phyloP scores from a whole-genome alignment of 75 land plant species.

The Picea sitchensis region DNA sequence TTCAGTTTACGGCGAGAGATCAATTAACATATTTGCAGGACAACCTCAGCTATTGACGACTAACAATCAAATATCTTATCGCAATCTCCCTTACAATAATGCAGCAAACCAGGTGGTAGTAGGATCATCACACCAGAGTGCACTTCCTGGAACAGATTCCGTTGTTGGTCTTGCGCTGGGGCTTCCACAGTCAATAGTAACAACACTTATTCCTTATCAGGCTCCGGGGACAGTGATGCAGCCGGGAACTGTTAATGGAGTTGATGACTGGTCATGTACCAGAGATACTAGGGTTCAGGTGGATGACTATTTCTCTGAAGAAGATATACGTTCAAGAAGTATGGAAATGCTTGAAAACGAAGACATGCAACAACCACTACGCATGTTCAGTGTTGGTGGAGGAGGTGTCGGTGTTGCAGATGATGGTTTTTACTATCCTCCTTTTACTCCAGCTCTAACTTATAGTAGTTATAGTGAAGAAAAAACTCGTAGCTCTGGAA shows the following conservation, averaged over 20 bases:
- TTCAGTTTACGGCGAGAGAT: no score
- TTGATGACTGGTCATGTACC: constrained; percentile 43
- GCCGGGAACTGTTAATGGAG: constrained; percentile 20
- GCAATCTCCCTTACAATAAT: no score
- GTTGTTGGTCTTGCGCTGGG: constrained; percentile 46
- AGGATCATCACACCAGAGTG: no score
- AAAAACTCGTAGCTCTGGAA: constrained; percentile 47
- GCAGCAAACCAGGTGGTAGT: no score
- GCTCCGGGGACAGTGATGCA: constrained; percentile 13
- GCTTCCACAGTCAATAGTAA: constrained; percentile 36
- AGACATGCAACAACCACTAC: constrained; percentile 85
- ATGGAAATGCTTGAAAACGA: constrained; percentile 83
- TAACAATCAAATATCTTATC: no score
- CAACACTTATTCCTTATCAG: constrained; percentile 23
- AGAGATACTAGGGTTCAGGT: constrained; percentile 33
- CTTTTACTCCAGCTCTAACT: constrained; percentile 45
- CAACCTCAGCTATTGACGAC: no score
- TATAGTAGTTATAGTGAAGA: constrained; percentile 26
- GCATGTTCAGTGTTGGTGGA: constrained; percentile 54
- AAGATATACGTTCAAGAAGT: constrained; percentile 75
- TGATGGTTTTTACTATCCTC: constrained; percentile 39
- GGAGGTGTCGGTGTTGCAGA: constrained; percentile 34
- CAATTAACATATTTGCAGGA: no score
- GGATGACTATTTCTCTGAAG: constrained; percentile 72
- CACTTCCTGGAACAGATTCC: no score